Evolutionary conservation across 306 rosid genomes (phyloP), one percentile per base, ranked within the genome.

Genomic region (Lotus japonicus): DNA sequence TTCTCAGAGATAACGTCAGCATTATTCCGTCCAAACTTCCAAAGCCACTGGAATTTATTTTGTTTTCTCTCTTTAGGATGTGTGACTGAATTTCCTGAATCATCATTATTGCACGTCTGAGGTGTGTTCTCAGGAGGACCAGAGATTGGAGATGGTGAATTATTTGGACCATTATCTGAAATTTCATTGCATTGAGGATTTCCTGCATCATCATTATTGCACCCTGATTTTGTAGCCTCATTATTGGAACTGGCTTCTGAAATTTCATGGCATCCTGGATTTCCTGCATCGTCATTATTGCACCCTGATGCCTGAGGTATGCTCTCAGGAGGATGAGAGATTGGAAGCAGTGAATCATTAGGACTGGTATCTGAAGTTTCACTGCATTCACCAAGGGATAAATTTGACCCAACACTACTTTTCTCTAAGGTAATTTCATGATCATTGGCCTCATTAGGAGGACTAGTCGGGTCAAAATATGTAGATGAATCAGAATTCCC

Each of bases 41-140:
- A 95, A 57, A 88, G 41, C 90, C 94, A 90, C 77, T 76, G 89
- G 53, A 95, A 85, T 76, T 88, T 95, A 66, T 91, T 87, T 38
- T 21, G 82, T 69, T 82, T 95, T 61, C 80, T 70, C 68, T 90
- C 97, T 77, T 81, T 86, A 64, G 80, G 58, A 31, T 69, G 74
- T 1, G 61, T 17, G n/a, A 51, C 78, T 28, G 84, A 70, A 73
- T 67, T 85, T 67, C 58, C 82, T 3, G 69, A 35, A 6, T 64
- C 35, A 5, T 64, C 78, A 46, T 71, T 66, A 39, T 64, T 71
- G 70, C 74, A 68, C 48, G 60, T 72, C 71, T 77, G 80, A 65
- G 78, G 50, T 28, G 66, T 52, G 64, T 61, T 67, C 68, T 79
- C 75, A 2, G 81, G 83, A 59, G 52, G 74, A 71, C 72, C 80